Evolutionary conservation across 306 rosid species (phyloP).

Genomic region (Sesbania bispinosa): DNA sequence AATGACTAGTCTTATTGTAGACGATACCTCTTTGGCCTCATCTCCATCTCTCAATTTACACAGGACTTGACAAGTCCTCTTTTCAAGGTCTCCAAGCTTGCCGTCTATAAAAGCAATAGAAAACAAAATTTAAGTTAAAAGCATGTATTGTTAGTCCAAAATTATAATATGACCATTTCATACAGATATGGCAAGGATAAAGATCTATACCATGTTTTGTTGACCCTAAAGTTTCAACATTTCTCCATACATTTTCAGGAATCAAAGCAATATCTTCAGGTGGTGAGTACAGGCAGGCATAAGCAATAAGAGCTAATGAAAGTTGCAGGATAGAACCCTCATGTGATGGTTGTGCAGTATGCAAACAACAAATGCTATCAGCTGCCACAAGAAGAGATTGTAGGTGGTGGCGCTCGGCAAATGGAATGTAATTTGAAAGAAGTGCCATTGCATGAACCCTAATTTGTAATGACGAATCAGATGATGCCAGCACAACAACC

Average conservation of each 20-base stretch:
- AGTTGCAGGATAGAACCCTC: slow-evolving; percentile 75
- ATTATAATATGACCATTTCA: slow-evolving; percentile 5
- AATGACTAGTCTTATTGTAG: slow-evolving; percentile 14
- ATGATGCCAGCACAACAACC: slow-evolving; percentile 70
- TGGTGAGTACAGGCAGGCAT: slow-evolving; percentile 74
- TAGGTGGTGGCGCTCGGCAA: slow-evolving; percentile 61
- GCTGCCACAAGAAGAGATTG: slow-evolving; percentile 76
- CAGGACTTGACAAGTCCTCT: slow-evolving; percentile 69
- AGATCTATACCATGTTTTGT: slow-evolving; percentile 55
- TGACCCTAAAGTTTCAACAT: slow-evolving; percentile 59
- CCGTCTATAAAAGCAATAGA: slow-evolving; percentile 47
- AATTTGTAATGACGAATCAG: slow-evolving; percentile 58
- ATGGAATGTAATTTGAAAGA: slow-evolving; percentile 72
- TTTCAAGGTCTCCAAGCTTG: slow-evolving; percentile 72
- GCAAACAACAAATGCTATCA: slow-evolving; percentile 63
- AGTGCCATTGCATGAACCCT: slow-evolving; percentile 73
- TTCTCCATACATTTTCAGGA: slow-evolving; percentile 73
- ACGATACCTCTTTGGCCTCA: slow-evolving; percentile 70
- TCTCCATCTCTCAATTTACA: slow-evolving; percentile 71
- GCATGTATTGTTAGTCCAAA: slow-evolving; percentile 5
- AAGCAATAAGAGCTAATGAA: slow-evolving; percentile 72
- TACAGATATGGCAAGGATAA: slow-evolving; percentile 13
- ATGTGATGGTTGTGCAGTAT: slow-evolving; percentile 43
- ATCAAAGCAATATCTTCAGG: slow-evolving; percentile 79
- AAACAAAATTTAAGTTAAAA: not conserved